phyloP scores from a whole-genome alignment of 768 basidiomycete species.

The Gymnopilus dilepis region DNA sequence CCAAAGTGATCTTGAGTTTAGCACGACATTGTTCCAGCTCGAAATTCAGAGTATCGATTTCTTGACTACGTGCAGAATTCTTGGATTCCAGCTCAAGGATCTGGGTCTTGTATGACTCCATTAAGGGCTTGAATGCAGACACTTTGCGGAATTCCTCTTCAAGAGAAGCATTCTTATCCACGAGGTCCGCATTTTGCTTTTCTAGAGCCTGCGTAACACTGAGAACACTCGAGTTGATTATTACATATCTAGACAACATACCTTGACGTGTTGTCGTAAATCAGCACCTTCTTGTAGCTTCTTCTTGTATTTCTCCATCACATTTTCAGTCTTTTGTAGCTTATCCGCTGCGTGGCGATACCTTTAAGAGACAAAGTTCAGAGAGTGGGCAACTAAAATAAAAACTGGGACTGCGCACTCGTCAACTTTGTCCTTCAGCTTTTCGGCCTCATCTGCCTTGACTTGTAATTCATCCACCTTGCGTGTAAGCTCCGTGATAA shows the following conservation, averaged over 20 bases:
- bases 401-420: conserved; percentile 60
- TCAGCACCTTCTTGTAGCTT: conserved; percentile 96
- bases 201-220: conserved; percentile 69
- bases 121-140: conserved; percentile 82
- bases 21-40: conserved; percentile 78
- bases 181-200: conserved; percentile 89
- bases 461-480: conserved; percentile 83
- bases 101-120: conserved; percentile 92
- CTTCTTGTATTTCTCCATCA: conserved; percentile 98
- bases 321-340: conserved; percentile 93
- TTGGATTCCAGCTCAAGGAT: conserved; percentile 83
- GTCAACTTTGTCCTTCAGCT: conserved; percentile 92
- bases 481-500: conserved; percentile 75
- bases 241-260: conserved; percentile 34
- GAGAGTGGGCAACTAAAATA: too few relatives aligned
- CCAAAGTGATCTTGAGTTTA: conserved; percentile 67
- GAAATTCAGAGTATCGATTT: conserved; percentile 73
- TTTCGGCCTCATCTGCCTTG: conserved; percentile 76
- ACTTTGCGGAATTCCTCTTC: conserved; percentile 93
- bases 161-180: conserved; percentile 89
- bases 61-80: conserved; percentile 64
- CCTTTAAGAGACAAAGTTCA: conserved; percentile 42
- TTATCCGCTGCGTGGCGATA: conserved; percentile 93
- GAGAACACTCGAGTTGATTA: too few relatives aligned
- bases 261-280: conserved; percentile 85